Conservation (phyloP, 2,329 filamentous ascomycete genomes). For the Colletotrichum graminicola region DNA sequence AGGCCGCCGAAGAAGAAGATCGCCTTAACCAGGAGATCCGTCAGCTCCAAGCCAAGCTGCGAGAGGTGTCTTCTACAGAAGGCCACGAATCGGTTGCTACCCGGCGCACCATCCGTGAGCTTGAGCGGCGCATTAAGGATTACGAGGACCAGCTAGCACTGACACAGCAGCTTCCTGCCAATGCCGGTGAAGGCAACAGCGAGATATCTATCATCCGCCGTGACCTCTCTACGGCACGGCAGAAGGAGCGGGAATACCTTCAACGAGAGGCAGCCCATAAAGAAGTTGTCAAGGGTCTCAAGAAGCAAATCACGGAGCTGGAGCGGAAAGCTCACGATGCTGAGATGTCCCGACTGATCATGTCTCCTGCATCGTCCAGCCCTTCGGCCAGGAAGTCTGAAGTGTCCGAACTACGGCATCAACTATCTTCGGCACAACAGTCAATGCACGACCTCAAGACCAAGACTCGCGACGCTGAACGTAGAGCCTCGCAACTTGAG, state of each 20-base stretch:
- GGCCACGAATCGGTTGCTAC: constrained; percentile 68
- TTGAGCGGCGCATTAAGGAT: constrained; percentile 72
- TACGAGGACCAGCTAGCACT: constrained; percentile 61
- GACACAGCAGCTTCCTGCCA: constrained; percentile 49
- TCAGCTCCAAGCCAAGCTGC: constrained; percentile 61
- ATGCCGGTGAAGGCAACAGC: constrained; percentile 57
- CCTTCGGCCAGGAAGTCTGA: constrained; percentile 69
- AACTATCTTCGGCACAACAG: constrained; percentile 71
- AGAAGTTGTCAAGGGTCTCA: constrained; percentile 71
- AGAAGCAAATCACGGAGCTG: constrained; percentile 74
- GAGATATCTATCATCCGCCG: constrained; percentile 73
- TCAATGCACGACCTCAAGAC: constrained; percentile 67
- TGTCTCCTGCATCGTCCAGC: constrained; percentile 61
- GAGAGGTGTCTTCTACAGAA: constrained; percentile 61
- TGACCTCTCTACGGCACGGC: constrained; percentile 73
- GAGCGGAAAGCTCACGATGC: constrained; percentile 76
- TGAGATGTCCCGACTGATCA: constrained; percentile 64
- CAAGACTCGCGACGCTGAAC: constrained; percentile 64
- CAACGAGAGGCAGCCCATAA: constrained; percentile 76
- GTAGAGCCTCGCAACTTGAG: constrained; percentile 55
- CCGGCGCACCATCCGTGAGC: constrained; percentile 72
- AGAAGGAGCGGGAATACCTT: constrained; percentile 73
- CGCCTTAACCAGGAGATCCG: constrained; percentile 68
- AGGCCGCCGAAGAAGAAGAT: constrained; percentile 74
- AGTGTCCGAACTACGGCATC: constrained; percentile 68